Evolutionary conservation across 108 stramenopile genomes (phyloP).

Genomic region (Craspedostauros australis): DNA sequence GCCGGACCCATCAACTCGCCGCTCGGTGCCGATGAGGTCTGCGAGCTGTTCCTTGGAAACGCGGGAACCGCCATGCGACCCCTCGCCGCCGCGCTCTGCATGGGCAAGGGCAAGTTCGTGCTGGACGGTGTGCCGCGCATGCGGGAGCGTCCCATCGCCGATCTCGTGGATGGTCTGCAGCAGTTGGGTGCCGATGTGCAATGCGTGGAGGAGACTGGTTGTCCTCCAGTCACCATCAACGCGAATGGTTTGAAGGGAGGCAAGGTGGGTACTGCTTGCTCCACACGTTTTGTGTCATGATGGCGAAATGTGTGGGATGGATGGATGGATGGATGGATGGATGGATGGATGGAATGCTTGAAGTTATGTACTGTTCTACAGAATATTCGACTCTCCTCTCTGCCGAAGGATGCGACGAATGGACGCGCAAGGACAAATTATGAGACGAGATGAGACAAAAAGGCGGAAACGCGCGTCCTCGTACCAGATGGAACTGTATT

Average conservation of each 20-base stretch:
- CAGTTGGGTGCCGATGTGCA: constrained; percentile 90
- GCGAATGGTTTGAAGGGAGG: constrained; percentile 62
- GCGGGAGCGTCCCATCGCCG: constrained; percentile 94
- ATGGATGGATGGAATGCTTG: too few relatives aligned
- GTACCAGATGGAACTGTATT: too few relatives aligned
- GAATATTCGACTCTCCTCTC: too few relatives aligned
- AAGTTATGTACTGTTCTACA: too few relatives aligned
- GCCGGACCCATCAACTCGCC: constrained; percentile 83
- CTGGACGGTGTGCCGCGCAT: constrained; percentile 94
- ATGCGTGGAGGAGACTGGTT: constrained; percentile 86
- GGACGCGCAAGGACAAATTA: too few relatives aligned
- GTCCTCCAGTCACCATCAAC: constrained; percentile 88
- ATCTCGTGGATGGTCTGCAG: constrained; percentile 87
- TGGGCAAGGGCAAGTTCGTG: constrained; percentile 86
- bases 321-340: too few relatives aligned
- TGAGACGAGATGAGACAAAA: too few relatives aligned
- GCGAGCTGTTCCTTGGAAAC: constrained; percentile 89
- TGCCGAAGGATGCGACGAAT: too few relatives aligned
- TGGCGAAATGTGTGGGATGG: too few relatives aligned
- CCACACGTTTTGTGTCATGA: neutral
- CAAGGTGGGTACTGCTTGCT: constrained; percentile 18
- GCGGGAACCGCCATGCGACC: constrained; percentile 97
- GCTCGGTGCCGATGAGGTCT: constrained; percentile 30
- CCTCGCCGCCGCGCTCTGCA: constrained; percentile 86
- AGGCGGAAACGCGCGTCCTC: too few relatives aligned